Base-by-base conservation (phyloP, 441 rosid genomes). In the Viola pubescens region DNA sequence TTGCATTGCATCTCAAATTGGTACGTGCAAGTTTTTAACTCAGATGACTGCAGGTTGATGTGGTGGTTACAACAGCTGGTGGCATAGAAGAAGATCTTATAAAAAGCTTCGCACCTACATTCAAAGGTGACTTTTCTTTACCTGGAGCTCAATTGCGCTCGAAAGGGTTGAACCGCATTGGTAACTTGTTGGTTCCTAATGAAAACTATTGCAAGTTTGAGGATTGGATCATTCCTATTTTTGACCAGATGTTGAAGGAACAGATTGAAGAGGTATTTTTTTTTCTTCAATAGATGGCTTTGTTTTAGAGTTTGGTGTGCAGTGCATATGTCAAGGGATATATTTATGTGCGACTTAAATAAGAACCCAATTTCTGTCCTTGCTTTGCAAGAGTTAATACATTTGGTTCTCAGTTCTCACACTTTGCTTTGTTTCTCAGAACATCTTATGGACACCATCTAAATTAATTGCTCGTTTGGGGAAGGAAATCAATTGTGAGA, bases 81-180 rank as follows among this genome's bases (percentile, higher is more conserved):
- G 98, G 98, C 14, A 84, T 89, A 54, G 97, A 91, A 70, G 98
- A 91, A 77, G 98, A 91, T 77, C 87, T 91, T 3, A 84, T 89
- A 4, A 91, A 91, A 68, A 85, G 98, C 66, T 94, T 91, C 70
- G 98, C 97, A 3, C 91, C 94, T 6, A 89, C 97, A 0, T 91
- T 60, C 43, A 87, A 81, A 81, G 95, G 98, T 40, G 95, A 85
- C 59, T 91, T 91, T 75, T 80, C 83, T 37, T 68, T 91, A 43
- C 83, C 91, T 0, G 94, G 98, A 65, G 83, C 86, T 65, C 72
- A 77, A 51, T 61, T 91, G 56, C 81, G 91, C 19, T 77, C 95
- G 4, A 85, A 82, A 73, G 98, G 98, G 43, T 67, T 89, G 76
- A 89, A 91, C 68, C 84, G 97, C 53, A 89, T 89, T 51, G 98